These are phyloP conservation scores for Fusarium goolgardi DNA, from an alignment of 2,329 filamentous ascomycete species.

Conservation along the genomic window DNA sequence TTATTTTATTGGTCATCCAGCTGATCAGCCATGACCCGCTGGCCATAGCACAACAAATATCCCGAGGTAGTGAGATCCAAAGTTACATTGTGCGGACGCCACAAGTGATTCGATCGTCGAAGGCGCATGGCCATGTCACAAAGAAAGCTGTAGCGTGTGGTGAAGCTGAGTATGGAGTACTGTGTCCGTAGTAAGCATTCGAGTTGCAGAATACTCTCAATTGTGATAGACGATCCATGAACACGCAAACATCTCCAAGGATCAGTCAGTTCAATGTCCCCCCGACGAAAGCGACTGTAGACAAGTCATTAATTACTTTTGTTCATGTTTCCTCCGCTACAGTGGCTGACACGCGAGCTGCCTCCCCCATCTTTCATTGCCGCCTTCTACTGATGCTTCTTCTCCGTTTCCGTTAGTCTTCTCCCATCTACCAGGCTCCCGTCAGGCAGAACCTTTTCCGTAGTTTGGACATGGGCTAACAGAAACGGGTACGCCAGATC, in stretches of 20 bases:
- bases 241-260: slow-evolving; percentile 1
- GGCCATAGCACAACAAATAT: slow-evolving; percentile 1
- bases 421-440: slow-evolving; percentile 51
- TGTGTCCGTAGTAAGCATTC: background rate
- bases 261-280: background rate
- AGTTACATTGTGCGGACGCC: slow-evolving; percentile 21
- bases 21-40: background rate
- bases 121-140: background rate
- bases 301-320: slow-evolving; percentile 17
- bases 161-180: background rate
- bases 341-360: slow-evolving; percentile 1
- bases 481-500: slow-evolving; percentile 60
- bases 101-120: slow-evolving; percentile 11
- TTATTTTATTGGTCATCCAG: slow-evolving; percentile 19
- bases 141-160: background rate
- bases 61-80: slow-evolving; percentile 23
- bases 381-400: slow-evolving; percentile 36
- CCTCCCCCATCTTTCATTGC: background rate
- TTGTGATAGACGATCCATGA: background rate
- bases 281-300: background rate
- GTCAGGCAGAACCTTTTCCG: slow-evolving; percentile 54
- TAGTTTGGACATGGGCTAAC: slow-evolving; percentile 54
- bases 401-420: slow-evolving; percentile 18
- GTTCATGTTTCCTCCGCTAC: background rate
- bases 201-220: background rate